Evolutionary conservation across 805 yeast genomes (phyloP).

Genomic region (Myxozyma geophila): DNA sequence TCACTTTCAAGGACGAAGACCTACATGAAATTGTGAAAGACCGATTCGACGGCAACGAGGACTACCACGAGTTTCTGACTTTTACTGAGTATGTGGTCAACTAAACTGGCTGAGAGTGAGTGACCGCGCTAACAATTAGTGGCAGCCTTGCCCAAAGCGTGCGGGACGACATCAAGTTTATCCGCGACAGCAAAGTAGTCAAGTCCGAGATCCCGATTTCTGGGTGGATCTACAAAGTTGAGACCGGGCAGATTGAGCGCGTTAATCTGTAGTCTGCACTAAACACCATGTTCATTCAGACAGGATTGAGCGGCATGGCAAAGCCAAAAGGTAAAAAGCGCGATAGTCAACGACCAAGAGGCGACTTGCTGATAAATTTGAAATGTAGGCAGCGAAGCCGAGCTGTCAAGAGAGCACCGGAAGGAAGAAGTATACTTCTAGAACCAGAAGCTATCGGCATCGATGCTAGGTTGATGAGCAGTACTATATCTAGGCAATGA

Average conservation of each 20-base stretch:
- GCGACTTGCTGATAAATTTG: no score
- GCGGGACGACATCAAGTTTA: constrained; percentile 22
- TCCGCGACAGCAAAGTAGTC: constrained; percentile 27
- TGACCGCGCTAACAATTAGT: not conserved
- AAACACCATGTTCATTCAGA: no score
- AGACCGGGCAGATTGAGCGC: constrained; percentile 29
- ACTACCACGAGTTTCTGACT: constrained; percentile 25
- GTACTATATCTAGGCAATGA: not conserved
- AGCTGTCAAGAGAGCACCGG: no score
- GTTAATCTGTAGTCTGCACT: constrained; percentile 7
- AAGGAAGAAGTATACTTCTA: no score
- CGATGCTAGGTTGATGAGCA: not conserved
- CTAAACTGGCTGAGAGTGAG: not conserved
- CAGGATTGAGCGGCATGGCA: no score
- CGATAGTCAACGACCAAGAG: no score
- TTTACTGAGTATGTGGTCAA: constrained; percentile 26
- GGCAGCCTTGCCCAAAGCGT: constrained; percentile 30
- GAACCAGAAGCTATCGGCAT: not conserved
- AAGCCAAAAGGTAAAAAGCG: no score
- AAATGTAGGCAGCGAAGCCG: no score
- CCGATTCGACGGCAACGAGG: constrained; percentile 20
- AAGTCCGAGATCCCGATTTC: constrained; percentile 21
- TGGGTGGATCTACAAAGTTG: constrained; percentile 34
- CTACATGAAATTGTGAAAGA: constrained; percentile 25
- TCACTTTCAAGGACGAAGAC: constrained; percentile 26